Base-by-base conservation (phyloP, 345 rosid species). In the Litchi chinensis region DNA sequence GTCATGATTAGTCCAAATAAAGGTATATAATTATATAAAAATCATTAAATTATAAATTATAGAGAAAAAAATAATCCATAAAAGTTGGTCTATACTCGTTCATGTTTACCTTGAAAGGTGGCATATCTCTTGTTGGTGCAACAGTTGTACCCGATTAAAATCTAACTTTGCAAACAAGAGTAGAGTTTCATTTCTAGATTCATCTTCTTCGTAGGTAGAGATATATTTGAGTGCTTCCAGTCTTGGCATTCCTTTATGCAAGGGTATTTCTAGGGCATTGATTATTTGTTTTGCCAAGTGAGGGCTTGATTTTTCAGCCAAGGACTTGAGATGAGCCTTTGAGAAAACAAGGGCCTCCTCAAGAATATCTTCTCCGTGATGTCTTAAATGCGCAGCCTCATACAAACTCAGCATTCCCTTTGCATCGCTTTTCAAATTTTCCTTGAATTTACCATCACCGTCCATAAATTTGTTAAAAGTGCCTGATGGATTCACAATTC, bases 361-460 rank as follows among this genome's bases (percentile, higher is more conserved):
- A 6, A 70, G 32, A 41, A 43, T 43, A 21, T 70, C 65, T 60
- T 60, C 65, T n/a, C 57, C 73, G 1, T 70, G 41, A 37, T 12
- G 6, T 26, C 40, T 32, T 32, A 65, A 54, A 70, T 43, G n/a
- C 4, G 73, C 1, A 70, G 73, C 73, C 43, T 46, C 73, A 22
- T 70, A 70, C 73, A 70, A 70, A 43, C 73, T 70, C 8, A 70
- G 18, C 39, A 70, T 19, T 19, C 73, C 65, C 4, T 60, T 60
- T 9, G 5, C 5, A 22, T 60, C 65, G 24, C 5, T 22, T 0
- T 12, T 3, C 11, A 22, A 60, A 19, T 6, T 19, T 60, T 60
- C 13, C 0, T 60, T 21, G 10, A 54, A 54, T 54, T 54, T 16
- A 5, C 59, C 59, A 16, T 54, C 18, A 13, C 4, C 8, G 26